Evolutionary conservation across 192 early-diverging fungal genomes (phyloP), one percentile per base, ranked within the genome.

Genomic region (Backusella tuberculispora): DNA sequence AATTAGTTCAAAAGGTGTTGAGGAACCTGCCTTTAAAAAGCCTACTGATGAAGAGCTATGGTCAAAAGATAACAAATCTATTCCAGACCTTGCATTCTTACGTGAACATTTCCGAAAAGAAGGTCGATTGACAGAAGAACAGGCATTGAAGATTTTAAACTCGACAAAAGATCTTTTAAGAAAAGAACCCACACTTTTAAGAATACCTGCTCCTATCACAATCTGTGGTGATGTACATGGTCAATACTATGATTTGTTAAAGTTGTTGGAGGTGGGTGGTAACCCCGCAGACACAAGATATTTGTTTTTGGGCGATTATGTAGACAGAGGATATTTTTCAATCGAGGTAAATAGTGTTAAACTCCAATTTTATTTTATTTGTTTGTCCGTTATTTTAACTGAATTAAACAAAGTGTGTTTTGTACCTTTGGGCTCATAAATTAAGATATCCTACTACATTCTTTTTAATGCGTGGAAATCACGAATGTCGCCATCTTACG

Each of bases 241-340:
- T 0, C 98, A 99, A 86, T 99, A 89, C 83, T 99, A 97, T 81
- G 98, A 99, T 78, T 88, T 99, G 75, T 78, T 96, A 24, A 91
- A 99, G 77, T 95, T 99, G 21, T 96, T 99, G 75, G 88, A 96
- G 73, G 84, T 93, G 69, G 97, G 97, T 83, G 98, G 98, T 4
- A 83, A 91, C 60, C 98, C 98, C 6, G 79, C 84, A 15, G 88
- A 83, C 5, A 94, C 95, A 63, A 85, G 88, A 76, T 98, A 97
- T 80, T 86, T 97, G 79, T 98, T 95, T 81, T 97, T 97, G 83
- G 98, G 98, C 50, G 98, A 99, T 80, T 98, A 98, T 88, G 98
- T 99, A 8, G 98, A 99, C 82, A 92, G 98, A 60, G 98, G 98
- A 13, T 95, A 92, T 41, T 99, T 99, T 83, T 97, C 95, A 21